Evolutionary conservation across 2,329 filamentous ascomycete genomes (phyloP).

Genomic region (Sclerotinia nivalis): DNA sequence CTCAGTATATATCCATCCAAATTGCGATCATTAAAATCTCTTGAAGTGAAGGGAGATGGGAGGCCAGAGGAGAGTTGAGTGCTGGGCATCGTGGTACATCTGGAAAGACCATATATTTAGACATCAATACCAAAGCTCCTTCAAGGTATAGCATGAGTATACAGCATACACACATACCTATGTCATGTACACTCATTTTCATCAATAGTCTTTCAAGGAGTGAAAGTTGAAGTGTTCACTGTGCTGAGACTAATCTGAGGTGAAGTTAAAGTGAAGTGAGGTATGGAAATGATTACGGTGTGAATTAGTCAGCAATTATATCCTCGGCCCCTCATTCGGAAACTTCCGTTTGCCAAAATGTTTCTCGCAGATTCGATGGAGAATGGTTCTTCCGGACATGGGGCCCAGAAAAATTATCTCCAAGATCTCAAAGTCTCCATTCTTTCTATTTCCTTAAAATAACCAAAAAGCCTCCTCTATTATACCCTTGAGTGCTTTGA

Average conservation of each 20-base stretch:
- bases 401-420: slow-evolving; percentile 22
- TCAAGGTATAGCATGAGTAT: background rate
- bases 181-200: background rate
- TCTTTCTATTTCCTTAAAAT: slow-evolving; percentile 14
- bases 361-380: slow-evolving; percentile 21
- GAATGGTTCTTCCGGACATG: slow-evolving; percentile 18
- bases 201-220: background rate
- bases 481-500: slow-evolving; percentile 23
- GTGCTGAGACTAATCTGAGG: background rate
- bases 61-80: background rate
- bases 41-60: background rate
- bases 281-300: background rate
- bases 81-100: background rate
- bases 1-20: no score
- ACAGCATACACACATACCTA: background rate
- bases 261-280: slow-evolving; percentile 1
- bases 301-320: background rate
- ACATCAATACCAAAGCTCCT: background rate
- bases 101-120: background rate
- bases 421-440: slow-evolving; percentile 14
- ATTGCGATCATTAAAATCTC: no score
- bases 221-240: background rate
- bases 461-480: slow-evolving; percentile 12
- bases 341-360: slow-evolving; percentile 9
- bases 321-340: slow-evolving; percentile 15